phyloP scores from a whole-genome alignment of 306 rosid species.

The Hippophae rhamnoides region DNA sequence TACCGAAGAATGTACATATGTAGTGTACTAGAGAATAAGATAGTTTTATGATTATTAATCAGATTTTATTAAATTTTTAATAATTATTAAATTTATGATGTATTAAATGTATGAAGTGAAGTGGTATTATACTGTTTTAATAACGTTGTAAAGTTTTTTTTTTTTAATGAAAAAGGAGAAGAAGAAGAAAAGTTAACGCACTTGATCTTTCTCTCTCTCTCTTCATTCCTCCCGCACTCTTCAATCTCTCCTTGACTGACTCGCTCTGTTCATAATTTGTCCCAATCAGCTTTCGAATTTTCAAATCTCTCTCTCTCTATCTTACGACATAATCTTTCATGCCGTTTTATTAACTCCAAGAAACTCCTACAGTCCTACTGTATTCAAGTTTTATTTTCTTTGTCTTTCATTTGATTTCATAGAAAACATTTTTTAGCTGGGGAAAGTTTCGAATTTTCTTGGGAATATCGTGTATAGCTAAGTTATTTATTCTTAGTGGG shows the following conservation, averaged over 20 bases:
- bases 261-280: slow-evolving; percentile 50
- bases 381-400: not conserved
- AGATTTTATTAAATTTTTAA: too few species aligned
- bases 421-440: slow-evolving; percentile 8
- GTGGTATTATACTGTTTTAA: too few species aligned
- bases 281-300: slow-evolving; percentile 44
- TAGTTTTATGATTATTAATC: too few species aligned
- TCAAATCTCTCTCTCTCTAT: slow-evolving; percentile 28
- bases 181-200: not conserved
- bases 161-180: not conserved
- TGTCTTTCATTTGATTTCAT: not conserved
- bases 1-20: too few species aligned
- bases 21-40: too few species aligned
- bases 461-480: slow-evolving; percentile 11
- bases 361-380: slow-evolving; percentile 4
- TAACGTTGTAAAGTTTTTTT: too few species aligned
- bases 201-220: slow-evolving; percentile 1
- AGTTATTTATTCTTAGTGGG: slow-evolving; percentile 21
- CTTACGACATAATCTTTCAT: slow-evolving; percentile 10
- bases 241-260: slow-evolving; percentile 2
- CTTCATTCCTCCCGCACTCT: slow-evolving; percentile 17
- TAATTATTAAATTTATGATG: too few species aligned
- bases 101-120: too few species aligned
- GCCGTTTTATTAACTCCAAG: slow-evolving; percentile 4
- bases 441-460: slow-evolving; percentile 17